Base-by-base conservation (phyloP, 352 stramenopile species). In the Phytopythium montanum region DNA sequence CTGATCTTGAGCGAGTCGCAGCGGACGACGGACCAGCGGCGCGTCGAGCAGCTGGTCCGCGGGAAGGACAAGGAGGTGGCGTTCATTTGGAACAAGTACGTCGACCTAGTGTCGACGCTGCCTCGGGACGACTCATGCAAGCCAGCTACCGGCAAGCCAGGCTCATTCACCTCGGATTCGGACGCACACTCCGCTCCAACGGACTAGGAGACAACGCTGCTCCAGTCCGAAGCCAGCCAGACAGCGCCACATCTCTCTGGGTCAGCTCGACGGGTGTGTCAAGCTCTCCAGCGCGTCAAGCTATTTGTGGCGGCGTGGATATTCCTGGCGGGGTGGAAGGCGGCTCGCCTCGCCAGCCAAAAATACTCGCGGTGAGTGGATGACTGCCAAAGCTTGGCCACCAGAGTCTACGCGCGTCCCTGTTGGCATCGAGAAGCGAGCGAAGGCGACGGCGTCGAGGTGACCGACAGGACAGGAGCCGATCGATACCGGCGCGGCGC, bases 71-170 rank as follows among this genome's bases (percentile, higher is more conserved):
- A 82, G 46, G 76, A 90, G 25, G 70, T 88, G 45, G 68, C 68
- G n/a, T 86, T 85, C 58, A 74, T 90, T 59, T 90, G 81, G 81
- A 72, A 84, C 48, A 86, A 85, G 66, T 88, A 87, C 52, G 68
- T 83, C 21, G 69, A 86, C 2, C 46, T 69, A 6, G 67, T 84
- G 61, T 56, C 62, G 10, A 39, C 31, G 19, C 74, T 26, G 23
- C 36, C 33, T 5, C n/a, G 38, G 36, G 62, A 66, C 7, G 45
- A 48, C 7, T 51, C 29, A 33, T 21, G n/a, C 33, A 23, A 54
- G 8, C 29, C 33, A 50, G 23, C 44, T 0, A 14, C 1, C 21
- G 10, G 23, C 10, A 13, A 14, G 26, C n/a, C 31, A 31, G 9
- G 23, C 25, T 31, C 44, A 8, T 16, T 26, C 25, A 21, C 10